phyloP scores from a whole-genome alignment of 345 rosid species.

The Atalantia buxifolia region DNA sequence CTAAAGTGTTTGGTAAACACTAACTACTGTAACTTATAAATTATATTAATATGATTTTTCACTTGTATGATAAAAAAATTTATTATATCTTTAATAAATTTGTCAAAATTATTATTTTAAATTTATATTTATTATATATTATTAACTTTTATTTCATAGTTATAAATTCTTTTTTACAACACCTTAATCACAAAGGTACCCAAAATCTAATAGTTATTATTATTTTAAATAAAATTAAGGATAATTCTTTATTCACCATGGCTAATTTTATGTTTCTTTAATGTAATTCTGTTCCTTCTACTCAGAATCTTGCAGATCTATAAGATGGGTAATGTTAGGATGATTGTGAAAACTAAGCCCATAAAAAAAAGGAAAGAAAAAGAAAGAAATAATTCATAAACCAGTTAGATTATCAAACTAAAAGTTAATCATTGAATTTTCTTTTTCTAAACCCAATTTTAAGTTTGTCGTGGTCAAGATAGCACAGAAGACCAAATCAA shows the following conservation, averaged over 20 bases:
- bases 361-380: background rate
- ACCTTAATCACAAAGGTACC: no score
- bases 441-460: conserved; percentile 2
- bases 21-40: no score
- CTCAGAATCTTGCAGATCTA: background rate
- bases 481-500: conserved; percentile 10
- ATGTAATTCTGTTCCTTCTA: background rate
- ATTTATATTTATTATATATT: no score
- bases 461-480: conserved; percentile 20
- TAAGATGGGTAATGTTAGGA: background rate
- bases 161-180: no score
- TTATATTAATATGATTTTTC: no score
- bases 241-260: background rate
- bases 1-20: no score
- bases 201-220: no score
- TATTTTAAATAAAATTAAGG: no score
- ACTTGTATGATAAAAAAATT: no score
- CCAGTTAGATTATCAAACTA: background rate
- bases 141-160: no score
- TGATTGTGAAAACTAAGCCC: conserved; percentile 3
- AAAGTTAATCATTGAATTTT: conserved; percentile 9
- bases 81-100: no score
- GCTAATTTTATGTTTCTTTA: background rate
- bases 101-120: no score
- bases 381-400: background rate